phyloP scores from a whole-genome alignment of 164 flowering plant genomes.

The Tinospora cordifolia region DNA sequence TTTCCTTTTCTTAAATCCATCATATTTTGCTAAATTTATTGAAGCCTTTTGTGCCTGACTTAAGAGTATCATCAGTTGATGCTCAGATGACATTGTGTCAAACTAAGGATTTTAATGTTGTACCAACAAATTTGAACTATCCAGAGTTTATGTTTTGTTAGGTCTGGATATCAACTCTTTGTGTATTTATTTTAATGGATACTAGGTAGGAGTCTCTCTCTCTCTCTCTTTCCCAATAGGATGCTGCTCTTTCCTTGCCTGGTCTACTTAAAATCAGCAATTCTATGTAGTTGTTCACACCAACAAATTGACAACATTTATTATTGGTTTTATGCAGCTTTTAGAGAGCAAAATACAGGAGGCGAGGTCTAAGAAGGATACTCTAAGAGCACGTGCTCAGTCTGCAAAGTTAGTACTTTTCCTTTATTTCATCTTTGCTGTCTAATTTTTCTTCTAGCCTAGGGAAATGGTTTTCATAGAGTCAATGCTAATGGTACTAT shows the following conservation, averaged over 20 bases:
- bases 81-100: too few relatives aligned
- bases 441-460: constrained; percentile 6
- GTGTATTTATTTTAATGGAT: too few relatives aligned
- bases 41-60: too few relatives aligned
- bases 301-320: background rate
- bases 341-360: constrained; percentile 97
- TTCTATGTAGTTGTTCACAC: background rate
- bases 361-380: constrained; percentile 88
- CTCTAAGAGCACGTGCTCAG: constrained; percentile 95
- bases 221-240: background rate
- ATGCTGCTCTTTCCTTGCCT: background rate
- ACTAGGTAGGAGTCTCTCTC: background rate
- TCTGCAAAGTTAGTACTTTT: constrained; percentile 74
- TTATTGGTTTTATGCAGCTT: constrained; percentile 40
- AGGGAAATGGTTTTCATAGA: background rate
- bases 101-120: too few relatives aligned
- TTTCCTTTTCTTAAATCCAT: too few relatives aligned
- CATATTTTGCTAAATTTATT: too few relatives aligned
- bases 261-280: background rate
- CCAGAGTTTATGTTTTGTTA: too few relatives aligned
- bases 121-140: too few relatives aligned
- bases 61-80: too few relatives aligned
- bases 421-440: background rate
- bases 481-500: background rate
- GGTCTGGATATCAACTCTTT: too few relatives aligned